Evolutionary conservation across 768 basidiomycete species (phyloP), one percentile per base, ranked within the genome.

Genomic region (Phanerodontia chrysosporium): DNA sequence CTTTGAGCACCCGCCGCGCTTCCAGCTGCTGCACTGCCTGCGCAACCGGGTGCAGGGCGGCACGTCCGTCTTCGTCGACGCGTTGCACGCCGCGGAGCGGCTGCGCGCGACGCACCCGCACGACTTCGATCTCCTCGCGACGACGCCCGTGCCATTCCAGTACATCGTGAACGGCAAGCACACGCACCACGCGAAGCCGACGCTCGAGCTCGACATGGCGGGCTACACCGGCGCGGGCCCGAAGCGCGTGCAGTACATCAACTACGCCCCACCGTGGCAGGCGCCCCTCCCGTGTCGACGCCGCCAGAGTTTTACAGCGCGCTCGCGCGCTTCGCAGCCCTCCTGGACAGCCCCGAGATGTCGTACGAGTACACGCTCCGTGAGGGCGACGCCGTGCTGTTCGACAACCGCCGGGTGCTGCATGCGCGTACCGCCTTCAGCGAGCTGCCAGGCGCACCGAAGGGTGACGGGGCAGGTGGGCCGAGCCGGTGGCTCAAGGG

Each of bases 211-310:
- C 46, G 55, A 61, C n/a, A 5, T 29, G 22, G 24, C 45, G 28
- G 74, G 75, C 4, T 22, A 54, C 14, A 45, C 46, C 0, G 18
- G 59, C 45, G 30, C 55, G 2, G 27, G 49, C 22, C 39, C 57
- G 3, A 46, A 60, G 3, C 59, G 56, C 0, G 80, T 96, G 64
- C 72, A 75, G 45, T 80, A 87, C 60, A 81, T 98, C 67, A 98
- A 95, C 73, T 98, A 96, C 72, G 89, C 90, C 1, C 96, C 96
- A 0, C 95, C 95, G 0, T 98, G 98, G 80, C 94, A 96, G 74
- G 94, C 89, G 0, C 88, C 92, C 0, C 76, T 94, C 76, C 80
- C 0, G 67, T 80, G 21, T 67, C 73, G 30, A 86, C 86, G 3
- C 81, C 85, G 0, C 60, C 68, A 6, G 71, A 71, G 30, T 87